A percentile compares a stretch with the other conserved stretches of the same genome.
Evolutionary conservation across 2,329 filamentous ascomycete genomes (phyloP).

Genomic region (Ophiobolus disseminans): DNA sequence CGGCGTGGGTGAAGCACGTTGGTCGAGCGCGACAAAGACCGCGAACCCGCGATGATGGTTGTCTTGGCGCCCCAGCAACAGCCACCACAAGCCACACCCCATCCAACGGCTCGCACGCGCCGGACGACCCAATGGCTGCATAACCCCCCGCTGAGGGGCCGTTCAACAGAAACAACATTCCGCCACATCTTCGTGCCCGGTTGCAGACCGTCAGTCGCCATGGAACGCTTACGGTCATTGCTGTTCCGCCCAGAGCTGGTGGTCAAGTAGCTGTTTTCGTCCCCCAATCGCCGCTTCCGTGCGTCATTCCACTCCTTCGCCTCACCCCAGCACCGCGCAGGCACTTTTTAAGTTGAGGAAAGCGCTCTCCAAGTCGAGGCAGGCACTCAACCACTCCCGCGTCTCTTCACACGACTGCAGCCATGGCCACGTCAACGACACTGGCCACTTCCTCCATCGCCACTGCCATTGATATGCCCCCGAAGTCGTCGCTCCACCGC

Average conservation of each 20-base stretch:
- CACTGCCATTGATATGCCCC: constrained; percentile 29
- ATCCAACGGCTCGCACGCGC: not conserved
- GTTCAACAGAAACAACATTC: constrained; percentile 26
- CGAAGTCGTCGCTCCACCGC: constrained; percentile 26
- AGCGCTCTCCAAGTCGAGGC: constrained; percentile 11
- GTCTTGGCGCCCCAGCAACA: constrained; percentile 4
- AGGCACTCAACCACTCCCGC: constrained; percentile 7
- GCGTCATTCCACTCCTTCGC: constrained; percentile 16
- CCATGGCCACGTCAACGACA: constrained; percentile 42
- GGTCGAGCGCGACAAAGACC: not conserved
- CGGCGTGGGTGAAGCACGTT: not conserved
- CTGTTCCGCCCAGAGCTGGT: constrained; percentile 14
- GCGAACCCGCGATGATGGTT: constrained; percentile 3
- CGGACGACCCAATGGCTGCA: constrained; percentile 8
- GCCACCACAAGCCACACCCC: constrained; percentile 8
- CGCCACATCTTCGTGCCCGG: constrained; percentile 17
- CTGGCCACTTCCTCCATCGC: constrained; percentile 8
- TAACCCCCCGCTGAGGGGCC: constrained; percentile 22
- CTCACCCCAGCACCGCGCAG: constrained; percentile 4
- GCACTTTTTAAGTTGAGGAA: constrained; percentile 4
- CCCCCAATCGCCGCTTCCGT: constrained; percentile 17
- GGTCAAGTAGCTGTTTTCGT: constrained; percentile 31
- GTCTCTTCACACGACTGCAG: not conserved
- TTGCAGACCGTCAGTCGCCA: constrained; percentile 17
- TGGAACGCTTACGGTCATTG: constrained; percentile 9